phyloP scores from a whole-genome alignment of 2,329 filamentous ascomycete genomes.

The Chrysoporthe puriensis region DNA sequence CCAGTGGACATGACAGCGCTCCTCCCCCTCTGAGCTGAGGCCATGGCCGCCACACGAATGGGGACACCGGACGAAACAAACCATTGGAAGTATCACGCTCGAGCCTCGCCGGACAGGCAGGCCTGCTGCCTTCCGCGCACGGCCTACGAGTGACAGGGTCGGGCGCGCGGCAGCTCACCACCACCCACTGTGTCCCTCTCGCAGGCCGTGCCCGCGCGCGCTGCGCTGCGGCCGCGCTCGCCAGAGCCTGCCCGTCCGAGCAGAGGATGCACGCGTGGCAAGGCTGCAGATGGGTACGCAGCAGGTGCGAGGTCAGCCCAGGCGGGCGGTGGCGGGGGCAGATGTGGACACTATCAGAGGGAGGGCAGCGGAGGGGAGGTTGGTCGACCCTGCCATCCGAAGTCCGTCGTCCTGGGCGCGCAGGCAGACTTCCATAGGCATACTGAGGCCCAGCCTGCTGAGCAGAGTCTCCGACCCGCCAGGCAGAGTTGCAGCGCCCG shows the following conservation, averaged over 20 bases:
- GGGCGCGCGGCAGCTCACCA: background rate
- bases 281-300: background rate
- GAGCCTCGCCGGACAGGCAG: background rate
- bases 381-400: background rate
- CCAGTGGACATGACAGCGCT: no score
- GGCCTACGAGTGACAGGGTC: background rate
- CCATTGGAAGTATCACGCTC: background rate
- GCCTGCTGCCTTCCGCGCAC: background rate
- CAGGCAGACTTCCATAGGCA: background rate
- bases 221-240: background rate
- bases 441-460: background rate
- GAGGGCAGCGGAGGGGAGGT: background rate
- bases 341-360: background rate
- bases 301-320: background rate
- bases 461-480: no score
- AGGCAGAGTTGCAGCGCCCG: background rate
- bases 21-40: background rate
- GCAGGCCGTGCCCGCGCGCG: background rate
- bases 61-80: background rate
- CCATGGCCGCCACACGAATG: background rate
- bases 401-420: background rate
- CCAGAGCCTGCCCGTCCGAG: background rate
- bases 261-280: background rate
- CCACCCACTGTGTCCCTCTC: background rate
- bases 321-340: background rate